phyloP scores from a whole-genome alignment of 2,329 filamentous ascomycete species.

The Tolypocladium capitatum region DNA sequence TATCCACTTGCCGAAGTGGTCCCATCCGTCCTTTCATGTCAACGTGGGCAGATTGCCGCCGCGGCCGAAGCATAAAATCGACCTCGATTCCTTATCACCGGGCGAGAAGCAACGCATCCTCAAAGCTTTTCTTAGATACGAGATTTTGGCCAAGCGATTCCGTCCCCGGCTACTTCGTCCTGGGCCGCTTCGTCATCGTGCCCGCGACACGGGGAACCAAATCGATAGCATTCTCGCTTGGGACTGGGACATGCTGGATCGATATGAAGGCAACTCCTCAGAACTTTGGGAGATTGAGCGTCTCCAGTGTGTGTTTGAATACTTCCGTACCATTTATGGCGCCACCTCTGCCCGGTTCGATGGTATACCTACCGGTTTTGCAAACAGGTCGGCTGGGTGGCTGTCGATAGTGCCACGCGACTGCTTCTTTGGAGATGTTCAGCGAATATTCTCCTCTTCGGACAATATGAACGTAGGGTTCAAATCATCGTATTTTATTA shows the following conservation, averaged over 20 bases:
- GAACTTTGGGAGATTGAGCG: neutral
- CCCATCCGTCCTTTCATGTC: neutral
- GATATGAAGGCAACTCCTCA: neutral
- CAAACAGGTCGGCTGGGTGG: neutral
- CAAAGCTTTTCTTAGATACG: neutral
- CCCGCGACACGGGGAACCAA: neutral
- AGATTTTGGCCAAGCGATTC: neutral
- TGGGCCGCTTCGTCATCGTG: neutral
- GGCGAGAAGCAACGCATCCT: neutral
- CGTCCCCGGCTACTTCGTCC: neutral
- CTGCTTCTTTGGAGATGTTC: neutral
- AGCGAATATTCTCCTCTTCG: neutral
- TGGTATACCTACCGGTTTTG: neutral
- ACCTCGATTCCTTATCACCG: neutral
- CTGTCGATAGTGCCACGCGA: fast-evolving
- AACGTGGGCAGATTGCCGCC: neutral
- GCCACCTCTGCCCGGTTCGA: neutral
- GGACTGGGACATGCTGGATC: neutral
- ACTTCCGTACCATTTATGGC: neutral
- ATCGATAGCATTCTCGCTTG: neutral
- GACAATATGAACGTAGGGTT: neutral
- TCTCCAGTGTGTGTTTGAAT: neutral
- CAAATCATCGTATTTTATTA: neutral
- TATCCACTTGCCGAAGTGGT: neutral
- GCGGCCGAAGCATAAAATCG: neutral